Conservation (phyloP, 768 basidiomycete species). For the Glaciozyma martinii region DNA sequence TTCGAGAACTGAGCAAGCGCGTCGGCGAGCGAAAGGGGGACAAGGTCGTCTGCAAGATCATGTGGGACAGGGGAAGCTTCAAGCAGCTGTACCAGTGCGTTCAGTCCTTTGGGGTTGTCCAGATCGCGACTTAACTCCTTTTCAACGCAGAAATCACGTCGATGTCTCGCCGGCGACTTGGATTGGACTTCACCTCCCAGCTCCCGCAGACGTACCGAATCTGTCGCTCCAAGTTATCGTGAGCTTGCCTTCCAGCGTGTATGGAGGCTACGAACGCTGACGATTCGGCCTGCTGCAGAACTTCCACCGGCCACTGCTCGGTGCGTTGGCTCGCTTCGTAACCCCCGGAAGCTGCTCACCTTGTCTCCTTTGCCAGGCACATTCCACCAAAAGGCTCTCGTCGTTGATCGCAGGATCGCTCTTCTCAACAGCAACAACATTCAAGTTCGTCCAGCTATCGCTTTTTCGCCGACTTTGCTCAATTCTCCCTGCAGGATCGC, state of each 20-base stretch:
- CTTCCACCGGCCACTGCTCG: constrained; percentile 43
- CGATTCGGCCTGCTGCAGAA: constrained; percentile 34
- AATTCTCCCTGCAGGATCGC: constrained; percentile 39
- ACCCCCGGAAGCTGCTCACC: constrained; percentile 35
- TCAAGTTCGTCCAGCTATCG: constrained; percentile 28
- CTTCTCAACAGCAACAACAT: constrained; percentile 62
- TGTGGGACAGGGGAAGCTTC: constrained; percentile 59
- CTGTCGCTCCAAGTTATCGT: constrained; percentile 53
- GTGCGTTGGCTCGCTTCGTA: background rate
- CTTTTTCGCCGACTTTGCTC: background rate
- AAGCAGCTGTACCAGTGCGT: constrained; percentile 42
- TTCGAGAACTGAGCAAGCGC: constrained; percentile 49
- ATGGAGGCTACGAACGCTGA: no score
- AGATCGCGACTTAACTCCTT: background rate
- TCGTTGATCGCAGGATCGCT: constrained; percentile 60
- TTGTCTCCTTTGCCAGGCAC: constrained; percentile 44
- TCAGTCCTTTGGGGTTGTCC: constrained; percentile 4
- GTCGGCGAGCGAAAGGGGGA: constrained; percentile 44
- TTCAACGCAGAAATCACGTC: constrained; percentile 26
- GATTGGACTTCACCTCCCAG: constrained; percentile 49
- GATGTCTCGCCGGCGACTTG: constrained; percentile 39
- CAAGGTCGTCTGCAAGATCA: constrained; percentile 56
- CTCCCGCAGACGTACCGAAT: constrained; percentile 52
- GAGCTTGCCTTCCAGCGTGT: no score
- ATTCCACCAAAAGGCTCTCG: constrained; percentile 62